These are phyloP conservation scores for Silene uniflora DNA, from an alignment of 148 eudicot genomes.

Conservation along the genomic window DNA sequence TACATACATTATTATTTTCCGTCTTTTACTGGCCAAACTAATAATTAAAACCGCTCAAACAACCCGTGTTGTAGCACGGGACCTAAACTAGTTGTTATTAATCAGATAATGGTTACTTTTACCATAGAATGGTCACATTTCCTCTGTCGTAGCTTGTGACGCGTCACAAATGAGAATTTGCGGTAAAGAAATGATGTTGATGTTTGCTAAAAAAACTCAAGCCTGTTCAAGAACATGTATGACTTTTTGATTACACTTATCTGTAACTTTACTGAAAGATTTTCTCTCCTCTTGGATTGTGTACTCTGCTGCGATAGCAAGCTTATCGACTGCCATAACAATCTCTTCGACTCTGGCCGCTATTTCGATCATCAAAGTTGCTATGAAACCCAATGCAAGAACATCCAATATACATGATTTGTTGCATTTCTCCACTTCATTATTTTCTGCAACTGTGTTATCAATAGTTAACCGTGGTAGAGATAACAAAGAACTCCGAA, in stretches of 20 bases:
- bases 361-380: conserved; percentile 58
- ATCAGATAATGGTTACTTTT: too few species aligned
- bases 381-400: conserved; percentile 60
- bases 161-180: too few species aligned
- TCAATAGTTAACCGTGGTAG: background rate
- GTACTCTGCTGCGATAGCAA: conserved; percentile 57
- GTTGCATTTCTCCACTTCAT: conserved; percentile 10
- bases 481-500: conserved; percentile 49
- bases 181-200: too few species aligned
- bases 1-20: too few species aligned
- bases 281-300: conserved; percentile 30
- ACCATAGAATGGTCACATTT: too few species aligned
- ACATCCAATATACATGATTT: conserved; percentile 42
- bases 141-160: too few species aligned
- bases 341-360: conserved; percentile 56
- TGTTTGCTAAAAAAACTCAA: conserved; percentile 23
- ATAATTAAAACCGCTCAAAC: too few species aligned
- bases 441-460: background rate
- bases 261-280: conserved; percentile 14
- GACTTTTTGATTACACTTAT: conserved; percentile 25
- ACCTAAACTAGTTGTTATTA: too few species aligned
- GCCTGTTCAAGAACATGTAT: conserved; percentile 29
- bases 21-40: too few species aligned
- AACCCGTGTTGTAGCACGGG: too few species aligned
- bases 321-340: conserved; percentile 43